These are phyloP conservation scores for Musa itinerans DNA, from an alignment of 176 grass and related monocot species.

Conservation along the genomic window DNA sequence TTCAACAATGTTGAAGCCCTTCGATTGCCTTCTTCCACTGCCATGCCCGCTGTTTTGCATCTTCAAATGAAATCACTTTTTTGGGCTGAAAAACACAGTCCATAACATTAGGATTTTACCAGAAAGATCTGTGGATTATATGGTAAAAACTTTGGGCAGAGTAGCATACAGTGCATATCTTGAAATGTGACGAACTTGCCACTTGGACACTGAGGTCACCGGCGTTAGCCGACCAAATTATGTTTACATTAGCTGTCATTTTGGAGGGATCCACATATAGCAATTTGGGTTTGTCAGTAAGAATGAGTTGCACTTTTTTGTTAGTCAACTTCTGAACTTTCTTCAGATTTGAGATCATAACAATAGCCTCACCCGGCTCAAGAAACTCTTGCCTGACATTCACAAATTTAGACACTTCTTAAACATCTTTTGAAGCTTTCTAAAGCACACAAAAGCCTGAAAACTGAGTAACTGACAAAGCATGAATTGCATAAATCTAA, in stretches of 20 bases:
- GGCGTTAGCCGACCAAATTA: constrained; percentile 81
- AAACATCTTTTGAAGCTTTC: background rate
- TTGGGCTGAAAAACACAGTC: constrained; percentile 44
- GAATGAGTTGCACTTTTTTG: constrained; percentile 91
- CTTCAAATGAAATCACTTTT: constrained; percentile 87
- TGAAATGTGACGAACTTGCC: constrained; percentile 72
- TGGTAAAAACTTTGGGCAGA: background rate
- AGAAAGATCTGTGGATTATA: background rate
- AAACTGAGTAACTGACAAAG: background rate
- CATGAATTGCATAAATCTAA: background rate
- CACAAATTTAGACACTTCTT: background rate
- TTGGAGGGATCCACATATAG: constrained; percentile 85
- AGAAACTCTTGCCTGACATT: constrained; percentile 79
- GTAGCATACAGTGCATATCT: constrained; percentile 66
- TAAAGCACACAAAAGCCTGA: background rate
- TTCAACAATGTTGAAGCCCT: constrained; percentile 56
- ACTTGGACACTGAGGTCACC: constrained; percentile 70
- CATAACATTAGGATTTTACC: background rate
- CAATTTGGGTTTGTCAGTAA: constrained; percentile 89
- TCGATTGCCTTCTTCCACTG: constrained; percentile 98
- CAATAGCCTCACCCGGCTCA: constrained; percentile 72
- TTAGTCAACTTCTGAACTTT: constrained; percentile 92
- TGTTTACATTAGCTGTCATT: constrained; percentile 70
- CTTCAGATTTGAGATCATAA: constrained; percentile 97
- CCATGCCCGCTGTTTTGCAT: constrained; percentile 75